Evolutionary conservation across 495 filamentous ascomycete species (phyloP).

Genomic region (Achaetomiella virescens): DNA sequence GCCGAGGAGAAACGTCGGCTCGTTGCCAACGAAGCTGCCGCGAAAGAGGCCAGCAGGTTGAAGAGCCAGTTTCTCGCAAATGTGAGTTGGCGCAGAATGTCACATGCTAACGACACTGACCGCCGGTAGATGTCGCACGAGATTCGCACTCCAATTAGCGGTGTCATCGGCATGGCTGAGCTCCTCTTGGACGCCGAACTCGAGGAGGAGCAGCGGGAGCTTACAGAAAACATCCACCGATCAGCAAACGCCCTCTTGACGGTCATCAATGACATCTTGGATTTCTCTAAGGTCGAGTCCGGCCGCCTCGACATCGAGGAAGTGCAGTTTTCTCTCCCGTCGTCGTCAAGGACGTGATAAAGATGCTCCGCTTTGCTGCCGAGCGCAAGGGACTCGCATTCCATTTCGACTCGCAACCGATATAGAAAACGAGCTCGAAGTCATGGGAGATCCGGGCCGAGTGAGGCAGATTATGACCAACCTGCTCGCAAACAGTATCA

Average conservation of each 20-base stretch:
- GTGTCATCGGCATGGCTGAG: conserved; percentile 70
- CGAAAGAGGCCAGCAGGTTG: conserved; percentile 62
- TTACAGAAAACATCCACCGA: conserved; percentile 69
- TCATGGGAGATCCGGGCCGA: conserved; percentile 72
- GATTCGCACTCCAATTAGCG: conserved; percentile 64
- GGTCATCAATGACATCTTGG: conserved; percentile 85
- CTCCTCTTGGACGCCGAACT: conserved; percentile 63
- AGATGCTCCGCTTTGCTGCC: conserved; percentile 55
- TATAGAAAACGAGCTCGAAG: conserved; percentile 40
- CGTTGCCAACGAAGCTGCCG: conserved; percentile 58
- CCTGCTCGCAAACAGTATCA: conserved; percentile 81
- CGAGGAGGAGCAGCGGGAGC: conserved; percentile 63
- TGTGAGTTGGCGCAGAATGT: conserved; percentile 17
- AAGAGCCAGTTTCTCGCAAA: conserved; percentile 66
- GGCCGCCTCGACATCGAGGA: conserved; percentile 68
- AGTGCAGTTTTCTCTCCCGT: conserved; percentile 71
- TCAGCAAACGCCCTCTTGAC: conserved; percentile 77
- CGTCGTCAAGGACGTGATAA: conserved; percentile 63
- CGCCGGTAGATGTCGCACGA: conserved; percentile 71
- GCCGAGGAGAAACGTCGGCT: conserved; percentile 57
- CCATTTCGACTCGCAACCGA: conserved; percentile 38
- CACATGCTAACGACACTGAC: neutral
- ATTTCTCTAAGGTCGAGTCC: conserved; percentile 82
- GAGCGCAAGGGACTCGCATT: conserved; percentile 55
- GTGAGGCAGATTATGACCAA: conserved; percentile 81